Conservation (phyloP, 805 yeast genomes). For the Yamadazyma phyllophila region DNA sequence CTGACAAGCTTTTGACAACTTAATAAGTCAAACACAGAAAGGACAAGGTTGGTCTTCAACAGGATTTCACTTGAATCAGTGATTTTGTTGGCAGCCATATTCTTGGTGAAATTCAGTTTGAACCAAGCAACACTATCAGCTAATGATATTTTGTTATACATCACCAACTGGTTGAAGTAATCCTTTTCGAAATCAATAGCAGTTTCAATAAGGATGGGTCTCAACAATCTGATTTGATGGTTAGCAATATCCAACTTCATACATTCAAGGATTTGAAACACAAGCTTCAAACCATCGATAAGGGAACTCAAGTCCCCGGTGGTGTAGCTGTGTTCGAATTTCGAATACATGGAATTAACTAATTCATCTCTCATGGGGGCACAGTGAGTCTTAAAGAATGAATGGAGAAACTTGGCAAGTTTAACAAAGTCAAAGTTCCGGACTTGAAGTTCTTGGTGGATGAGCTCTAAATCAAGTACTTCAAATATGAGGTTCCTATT, state of each 20-base stretch:
- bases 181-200: constrained; percentile 88
- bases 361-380: constrained; percentile 94
- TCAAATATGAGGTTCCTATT: constrained; percentile 67
- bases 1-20: constrained; percentile 78
- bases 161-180: constrained; percentile 58
- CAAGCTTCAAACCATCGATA: constrained; percentile 72
- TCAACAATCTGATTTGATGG: constrained; percentile 81
- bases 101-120: constrained; percentile 32
- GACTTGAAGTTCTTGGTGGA: constrained; percentile 70
- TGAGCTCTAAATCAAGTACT: constrained; percentile 71
- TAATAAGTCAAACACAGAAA: constrained; percentile 59
- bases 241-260: constrained; percentile 95
- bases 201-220: constrained; percentile 82
- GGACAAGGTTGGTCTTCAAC: constrained; percentile 22
- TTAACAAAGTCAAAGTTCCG: constrained; percentile 71
- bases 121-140: constrained; percentile 68
- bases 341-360: constrained; percentile 77
- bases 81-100: constrained; percentile 7
- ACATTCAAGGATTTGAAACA: constrained; percentile 83
- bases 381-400: constrained; percentile 81
- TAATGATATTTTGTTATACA: constrained; percentile 58
- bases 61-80: constrained; percentile 2
- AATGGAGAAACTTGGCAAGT: constrained; percentile 71
- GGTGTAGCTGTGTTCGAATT: constrained; percentile 51
- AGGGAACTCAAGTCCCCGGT: constrained; percentile 48